A percentile compares a stretch with the other conserved stretches of the same genome.
These are phyloP conservation scores for Termitomyces sp. DNA, from an alignment of 1,284 basidiomycete genomes.

Conservation along the genomic window DNA sequence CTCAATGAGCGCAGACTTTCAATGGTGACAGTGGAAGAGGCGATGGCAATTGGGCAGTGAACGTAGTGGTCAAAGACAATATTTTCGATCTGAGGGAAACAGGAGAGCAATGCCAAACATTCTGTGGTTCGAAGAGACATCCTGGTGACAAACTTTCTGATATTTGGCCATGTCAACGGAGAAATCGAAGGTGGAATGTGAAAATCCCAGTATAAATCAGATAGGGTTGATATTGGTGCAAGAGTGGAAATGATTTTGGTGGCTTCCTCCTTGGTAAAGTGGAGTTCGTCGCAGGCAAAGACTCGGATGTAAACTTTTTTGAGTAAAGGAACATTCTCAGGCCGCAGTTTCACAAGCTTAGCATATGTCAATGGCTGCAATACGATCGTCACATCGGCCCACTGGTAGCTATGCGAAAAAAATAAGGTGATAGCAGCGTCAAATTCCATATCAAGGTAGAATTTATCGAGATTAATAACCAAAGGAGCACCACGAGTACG, in stretches of 20 bases:
- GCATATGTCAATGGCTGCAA: neutral
- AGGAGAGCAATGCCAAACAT: neutral
- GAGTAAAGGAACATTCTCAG: neutral
- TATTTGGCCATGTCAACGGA: neutral
- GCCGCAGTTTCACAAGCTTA: neutral
- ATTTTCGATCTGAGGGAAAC: neutral
- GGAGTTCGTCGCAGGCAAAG: too few species aligned
- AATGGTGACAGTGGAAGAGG: neutral
- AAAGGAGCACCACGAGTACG: neutral
- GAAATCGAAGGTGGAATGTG: neutral
- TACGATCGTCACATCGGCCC: neutral
- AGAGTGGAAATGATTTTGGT: neutral
- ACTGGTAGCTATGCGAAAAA: neutral
- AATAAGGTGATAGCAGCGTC: neutral
- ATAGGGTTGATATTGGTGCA: neutral
- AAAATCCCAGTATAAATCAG: neutral
- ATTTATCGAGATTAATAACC: neutral
- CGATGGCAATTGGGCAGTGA: neutral
- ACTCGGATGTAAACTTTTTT: neutral
- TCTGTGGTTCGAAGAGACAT: neutral
- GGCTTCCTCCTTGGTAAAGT: too few species aligned
- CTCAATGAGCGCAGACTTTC: neutral
- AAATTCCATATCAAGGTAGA: neutral
- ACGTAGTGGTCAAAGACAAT: too few species aligned
- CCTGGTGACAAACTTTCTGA: neutral